Percentiles rank a stretch among this genome's conserved stretches.
Evolutionary conservation across 2,329 filamentous ascomycete genomes (phyloP).

Genomic region (Colletotrichum sojae): DNA sequence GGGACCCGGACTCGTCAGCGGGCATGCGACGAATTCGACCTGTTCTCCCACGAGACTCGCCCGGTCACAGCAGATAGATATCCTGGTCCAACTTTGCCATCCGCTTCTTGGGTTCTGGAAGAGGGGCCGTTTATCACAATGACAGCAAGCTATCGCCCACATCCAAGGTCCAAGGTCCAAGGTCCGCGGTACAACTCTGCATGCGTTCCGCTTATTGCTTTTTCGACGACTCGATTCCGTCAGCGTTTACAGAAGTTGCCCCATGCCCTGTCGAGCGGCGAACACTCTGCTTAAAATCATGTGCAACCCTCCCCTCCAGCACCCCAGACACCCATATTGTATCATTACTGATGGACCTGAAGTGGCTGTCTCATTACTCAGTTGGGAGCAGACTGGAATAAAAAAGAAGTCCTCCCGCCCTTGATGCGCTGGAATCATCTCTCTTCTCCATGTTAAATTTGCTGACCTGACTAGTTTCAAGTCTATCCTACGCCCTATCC

Average conservation of each 20-base stretch:
- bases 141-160: conserved; percentile 9
- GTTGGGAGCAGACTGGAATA: neutral
- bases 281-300: neutral
- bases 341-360: neutral
- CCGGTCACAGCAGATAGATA: conserved; percentile 7
- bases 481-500: no score
- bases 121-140: neutral
- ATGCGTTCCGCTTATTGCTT: conserved; percentile 11
- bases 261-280: neutral
- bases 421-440: neutral
- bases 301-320: conserved; percentile 4
- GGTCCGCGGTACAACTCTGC: conserved; percentile 4
- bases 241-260: conserved; percentile 1
- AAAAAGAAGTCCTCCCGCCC: neutral
- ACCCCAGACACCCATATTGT: neutral
- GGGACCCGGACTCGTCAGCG: neutral
- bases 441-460: no score
- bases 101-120: conserved; percentile 10
- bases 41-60: conserved; percentile 6
- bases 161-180: no score
- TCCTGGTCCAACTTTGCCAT: conserved; percentile 16
- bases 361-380: neutral
- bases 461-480: no score
- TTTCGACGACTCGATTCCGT: conserved; percentile 7
- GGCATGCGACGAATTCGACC: neutral